Evolutionary conservation across 2,329 filamentous ascomycete species (phyloP).

Genomic region (Trichophyton equinum): DNA sequence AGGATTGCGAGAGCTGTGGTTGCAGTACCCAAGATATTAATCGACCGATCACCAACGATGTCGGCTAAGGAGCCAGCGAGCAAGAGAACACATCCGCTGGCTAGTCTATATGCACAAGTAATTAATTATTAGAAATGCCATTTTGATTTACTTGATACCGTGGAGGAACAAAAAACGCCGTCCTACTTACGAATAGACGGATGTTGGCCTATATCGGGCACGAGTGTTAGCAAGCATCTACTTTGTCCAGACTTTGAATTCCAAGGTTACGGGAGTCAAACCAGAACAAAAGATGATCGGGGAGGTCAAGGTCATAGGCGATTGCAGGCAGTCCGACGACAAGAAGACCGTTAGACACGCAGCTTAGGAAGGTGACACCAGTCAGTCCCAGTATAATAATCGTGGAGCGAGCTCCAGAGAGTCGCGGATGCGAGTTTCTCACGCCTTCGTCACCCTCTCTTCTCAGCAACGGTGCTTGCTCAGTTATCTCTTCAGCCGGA

Average conservation of each 20-base stretch:
- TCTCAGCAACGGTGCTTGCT: slow-evolving; percentile 5
- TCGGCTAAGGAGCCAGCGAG: slow-evolving; percentile 39
- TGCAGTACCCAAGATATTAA: slow-evolving; percentile 36
- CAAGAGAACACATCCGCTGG: slow-evolving; percentile 34
- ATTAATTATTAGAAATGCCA: slow-evolving; percentile 17
- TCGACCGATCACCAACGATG: slow-evolving; percentile 33
- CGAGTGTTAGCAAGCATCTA: neutral
- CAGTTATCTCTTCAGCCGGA: neutral
- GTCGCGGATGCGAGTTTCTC: neutral
- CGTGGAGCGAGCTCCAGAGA: slow-evolving; percentile 6
- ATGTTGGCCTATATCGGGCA: slow-evolving; percentile 7
- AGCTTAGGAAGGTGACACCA: slow-evolving; percentile 18
- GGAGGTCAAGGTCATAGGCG: slow-evolving; percentile 24
- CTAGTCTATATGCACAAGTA: slow-evolving; percentile 20
- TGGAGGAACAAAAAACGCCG: neutral
- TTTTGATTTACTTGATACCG: neutral
- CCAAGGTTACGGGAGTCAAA: neutral
- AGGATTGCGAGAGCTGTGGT: slow-evolving; percentile 31
- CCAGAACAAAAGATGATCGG: slow-evolving; percentile 11
- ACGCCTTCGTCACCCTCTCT: neutral
- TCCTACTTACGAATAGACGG: slow-evolving; percentile 6
- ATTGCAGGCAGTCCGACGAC: slow-evolving; percentile 34
- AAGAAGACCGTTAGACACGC: slow-evolving; percentile 29
- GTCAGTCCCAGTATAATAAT: slow-evolving; percentile 9
- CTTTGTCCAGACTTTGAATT: neutral